Conservation (phyloP, 257 asterid genomes). For the Gentiana macrophylla region DNA sequence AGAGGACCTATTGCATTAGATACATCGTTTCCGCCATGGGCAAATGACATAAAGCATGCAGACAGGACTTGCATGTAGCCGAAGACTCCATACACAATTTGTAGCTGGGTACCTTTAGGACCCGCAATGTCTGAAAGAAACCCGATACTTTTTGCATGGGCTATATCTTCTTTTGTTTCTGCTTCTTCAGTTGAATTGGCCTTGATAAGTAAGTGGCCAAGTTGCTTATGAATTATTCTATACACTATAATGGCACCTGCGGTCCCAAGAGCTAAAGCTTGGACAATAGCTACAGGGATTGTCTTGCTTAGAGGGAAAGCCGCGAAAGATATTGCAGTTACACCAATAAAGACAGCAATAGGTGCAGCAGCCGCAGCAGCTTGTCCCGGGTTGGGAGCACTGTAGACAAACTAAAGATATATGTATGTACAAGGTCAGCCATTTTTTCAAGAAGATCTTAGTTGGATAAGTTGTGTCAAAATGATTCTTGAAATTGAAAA, state of each 20-base stretch:
- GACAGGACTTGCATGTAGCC: constrained; percentile 91
- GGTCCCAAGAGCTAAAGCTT: constrained; percentile 63
- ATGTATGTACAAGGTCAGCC: constrained; percentile 26
- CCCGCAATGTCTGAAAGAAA: constrained; percentile 86
- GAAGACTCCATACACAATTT: constrained; percentile 83
- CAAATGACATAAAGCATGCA: constrained; percentile 96
- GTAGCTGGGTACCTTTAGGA: constrained; percentile 77
- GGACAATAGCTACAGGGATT: constrained; percentile 32
- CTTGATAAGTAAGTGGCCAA: constrained; percentile 74
- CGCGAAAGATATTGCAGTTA: constrained; percentile 61
- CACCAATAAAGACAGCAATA: constrained; percentile 73
- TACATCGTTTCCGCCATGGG: constrained; percentile 97
- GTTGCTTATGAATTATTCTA: constrained; percentile 56
- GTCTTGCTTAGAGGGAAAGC: constrained; percentile 75
- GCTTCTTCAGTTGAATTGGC: constrained; percentile 19
- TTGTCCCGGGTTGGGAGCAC: constrained; percentile 92
- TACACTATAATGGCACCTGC: constrained; percentile 50
- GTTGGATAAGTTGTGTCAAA: neutral
- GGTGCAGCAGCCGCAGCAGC: constrained; percentile 97
- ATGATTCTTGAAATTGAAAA: neutral
- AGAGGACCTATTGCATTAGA: constrained; percentile 90
- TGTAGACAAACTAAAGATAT: constrained; percentile 72
- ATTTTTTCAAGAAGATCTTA: neutral
- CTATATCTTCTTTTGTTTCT: constrained; percentile 30
- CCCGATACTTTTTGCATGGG: constrained; percentile 30